Evolutionary conservation across 164 flowering plant species (phyloP).

Genomic region (Nymphaea colorata): DNA sequence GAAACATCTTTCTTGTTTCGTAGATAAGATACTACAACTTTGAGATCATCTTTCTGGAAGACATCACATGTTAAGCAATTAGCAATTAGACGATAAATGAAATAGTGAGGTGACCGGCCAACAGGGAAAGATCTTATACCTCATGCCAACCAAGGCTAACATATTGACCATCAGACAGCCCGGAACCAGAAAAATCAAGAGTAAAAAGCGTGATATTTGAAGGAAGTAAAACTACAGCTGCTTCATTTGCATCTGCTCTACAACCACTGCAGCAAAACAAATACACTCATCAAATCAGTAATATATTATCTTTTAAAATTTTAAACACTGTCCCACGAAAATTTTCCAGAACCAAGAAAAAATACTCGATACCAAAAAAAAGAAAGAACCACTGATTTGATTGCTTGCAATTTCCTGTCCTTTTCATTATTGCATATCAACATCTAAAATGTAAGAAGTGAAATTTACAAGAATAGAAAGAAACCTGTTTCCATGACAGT

Average conservation of each 20-base stretch:
- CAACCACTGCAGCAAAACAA: conserved; percentile 54
- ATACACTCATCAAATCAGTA: not conserved
- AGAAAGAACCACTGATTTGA: no score
- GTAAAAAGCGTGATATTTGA: conserved; percentile 88
- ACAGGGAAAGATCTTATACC: conserved; percentile 25
- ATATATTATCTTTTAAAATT: no score
- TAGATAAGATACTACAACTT: conserved; percentile 55
- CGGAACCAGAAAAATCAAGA: conserved; percentile 97
- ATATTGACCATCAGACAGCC: conserved; percentile 85
- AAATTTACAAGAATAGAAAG: not conserved
- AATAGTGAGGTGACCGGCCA: not conserved
- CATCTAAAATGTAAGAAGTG: no score
- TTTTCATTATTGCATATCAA: not conserved
- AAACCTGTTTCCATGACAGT: conserved; percentile 97
- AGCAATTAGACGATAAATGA: not conserved
- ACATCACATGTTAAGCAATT: not conserved
- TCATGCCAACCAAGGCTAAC: conserved; percentile 99
- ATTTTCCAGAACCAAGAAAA: not conserved
- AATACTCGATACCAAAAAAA: no score
- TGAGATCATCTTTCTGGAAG: conserved; percentile 80
- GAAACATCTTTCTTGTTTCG: conserved; percentile 59
- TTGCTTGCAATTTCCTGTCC: not conserved
- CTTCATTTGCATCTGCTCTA: conserved; percentile 95
- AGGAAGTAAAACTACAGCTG: conserved; percentile 80
- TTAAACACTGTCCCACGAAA: not conserved